phyloP scores from a whole-genome alignment of 2,329 filamentous ascomycete species.

The Pseudocercospora vitis region DNA sequence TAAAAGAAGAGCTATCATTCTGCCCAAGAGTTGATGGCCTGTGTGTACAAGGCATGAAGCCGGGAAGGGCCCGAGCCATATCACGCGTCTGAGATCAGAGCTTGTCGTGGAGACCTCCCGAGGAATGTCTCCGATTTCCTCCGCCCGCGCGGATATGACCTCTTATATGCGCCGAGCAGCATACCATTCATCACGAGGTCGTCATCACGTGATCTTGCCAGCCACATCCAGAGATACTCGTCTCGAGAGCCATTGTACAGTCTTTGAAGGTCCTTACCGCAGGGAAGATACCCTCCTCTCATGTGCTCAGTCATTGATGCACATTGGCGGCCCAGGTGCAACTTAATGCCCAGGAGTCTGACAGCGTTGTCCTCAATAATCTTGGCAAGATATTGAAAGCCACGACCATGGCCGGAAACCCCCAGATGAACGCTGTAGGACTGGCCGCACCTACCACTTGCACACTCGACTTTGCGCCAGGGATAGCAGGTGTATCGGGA shows the following conservation, averaged over 20 bases:
- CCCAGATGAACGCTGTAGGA: constrained; percentile 12
- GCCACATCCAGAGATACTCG: not conserved
- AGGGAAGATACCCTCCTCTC: not conserved
- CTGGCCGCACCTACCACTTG: constrained; percentile 7
- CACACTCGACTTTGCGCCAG: constrained; percentile 11
- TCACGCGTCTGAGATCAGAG: not conserved
- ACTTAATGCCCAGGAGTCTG: not conserved
- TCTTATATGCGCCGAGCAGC: not conserved
- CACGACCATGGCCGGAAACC: constrained; percentile 18
- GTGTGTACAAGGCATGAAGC: too few species aligned
- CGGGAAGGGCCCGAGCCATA: too few species aligned
- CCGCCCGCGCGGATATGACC: not conserved
- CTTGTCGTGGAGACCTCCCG: not conserved
- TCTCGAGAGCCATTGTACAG: not conserved
- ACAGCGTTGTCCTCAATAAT: constrained; percentile 10
- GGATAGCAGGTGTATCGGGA: constrained; percentile 18
- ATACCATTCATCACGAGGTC: not conserved
- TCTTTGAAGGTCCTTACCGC: not conserved
- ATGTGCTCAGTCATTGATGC: not conserved
- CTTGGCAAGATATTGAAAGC: constrained; percentile 18
- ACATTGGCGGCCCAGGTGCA: not conserved
- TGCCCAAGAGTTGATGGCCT: too few species aligned
- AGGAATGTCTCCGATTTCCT: not conserved
- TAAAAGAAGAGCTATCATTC: too few species aligned
- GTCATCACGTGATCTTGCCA: not conserved